phyloP scores from a whole-genome alignment of 495 filamentous ascomycete genomes.

The Letharia columbiana region DNA sequence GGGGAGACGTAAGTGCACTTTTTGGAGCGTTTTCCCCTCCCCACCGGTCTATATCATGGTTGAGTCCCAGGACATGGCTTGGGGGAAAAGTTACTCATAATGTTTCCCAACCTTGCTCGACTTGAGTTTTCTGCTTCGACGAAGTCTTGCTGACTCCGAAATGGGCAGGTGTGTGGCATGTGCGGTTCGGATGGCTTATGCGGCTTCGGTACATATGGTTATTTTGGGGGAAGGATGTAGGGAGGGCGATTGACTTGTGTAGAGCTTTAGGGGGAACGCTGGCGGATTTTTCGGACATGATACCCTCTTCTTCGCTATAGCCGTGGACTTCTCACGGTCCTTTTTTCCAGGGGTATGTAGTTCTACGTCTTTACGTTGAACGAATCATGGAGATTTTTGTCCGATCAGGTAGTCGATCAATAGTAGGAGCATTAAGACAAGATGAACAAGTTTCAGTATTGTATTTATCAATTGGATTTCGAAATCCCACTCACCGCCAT shows the following conservation, averaged over 20 bases:
- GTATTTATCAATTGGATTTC: neutral
- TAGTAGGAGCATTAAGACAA: neutral
- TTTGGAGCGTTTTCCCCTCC: no score
- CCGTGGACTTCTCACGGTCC: neutral
- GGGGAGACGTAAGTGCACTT: slow-evolving; percentile 37
- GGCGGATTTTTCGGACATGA: neutral
- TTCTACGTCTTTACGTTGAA: neutral
- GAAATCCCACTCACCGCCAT: neutral
- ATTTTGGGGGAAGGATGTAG: slow-evolving; percentile 40
- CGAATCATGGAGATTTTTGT: neutral
- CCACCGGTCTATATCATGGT: no score
- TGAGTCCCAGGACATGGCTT: no score
- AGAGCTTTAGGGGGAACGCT: neutral
- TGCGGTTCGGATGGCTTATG: slow-evolving; percentile 62
- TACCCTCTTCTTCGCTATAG: neutral
- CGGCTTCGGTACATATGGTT: slow-evolving; percentile 58
- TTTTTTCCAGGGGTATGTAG: neutral
- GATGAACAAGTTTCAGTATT: neutral
- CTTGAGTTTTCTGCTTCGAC: no score
- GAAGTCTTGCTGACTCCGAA: no score
- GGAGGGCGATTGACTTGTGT: neutral
- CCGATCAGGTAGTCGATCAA: neutral
- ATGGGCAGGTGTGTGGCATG: slow-evolving; percentile 50
- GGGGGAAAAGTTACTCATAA: no score
- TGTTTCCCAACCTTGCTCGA: no score